These are phyloP conservation scores for Diaporthe amygdali DNA, from an alignment of 2,329 filamentous ascomycete genomes.

Conservation along the genomic window DNA sequence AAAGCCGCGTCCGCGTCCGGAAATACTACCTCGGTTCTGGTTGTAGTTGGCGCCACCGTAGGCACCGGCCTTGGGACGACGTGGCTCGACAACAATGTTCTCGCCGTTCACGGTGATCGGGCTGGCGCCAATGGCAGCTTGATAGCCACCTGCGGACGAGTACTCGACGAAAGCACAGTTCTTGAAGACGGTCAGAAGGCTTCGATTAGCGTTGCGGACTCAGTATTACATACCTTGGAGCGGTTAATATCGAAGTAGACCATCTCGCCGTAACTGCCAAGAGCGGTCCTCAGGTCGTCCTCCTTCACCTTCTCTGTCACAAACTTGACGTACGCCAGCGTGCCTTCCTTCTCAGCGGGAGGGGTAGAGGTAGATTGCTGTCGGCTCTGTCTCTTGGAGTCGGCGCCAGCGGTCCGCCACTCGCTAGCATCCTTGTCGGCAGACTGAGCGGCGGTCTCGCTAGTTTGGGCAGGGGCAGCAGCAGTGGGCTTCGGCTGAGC, in stretches of 20 bases:
- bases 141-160: constrained; percentile 78
- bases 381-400: constrained; percentile 84
- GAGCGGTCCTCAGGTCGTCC: constrained; percentile 70
- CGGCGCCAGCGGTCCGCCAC: constrained; percentile 88
- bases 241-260: constrained; percentile 80
- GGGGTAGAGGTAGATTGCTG: constrained; percentile 67
- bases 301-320: constrained; percentile 85
- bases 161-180: constrained; percentile 98
- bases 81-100: constrained; percentile 85
- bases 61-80: constrained; percentile 75
- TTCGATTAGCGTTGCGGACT: not conserved
- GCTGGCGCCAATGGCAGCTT: constrained; percentile 82
- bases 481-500: constrained; percentile 41
- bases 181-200: constrained; percentile 51
- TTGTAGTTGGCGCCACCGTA: constrained; percentile 74
- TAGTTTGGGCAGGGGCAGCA: constrained; percentile 41
- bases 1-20: constrained; percentile 70
- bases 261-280: constrained; percentile 75
- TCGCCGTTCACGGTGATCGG: constrained; percentile 85
- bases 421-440: constrained; percentile 65
- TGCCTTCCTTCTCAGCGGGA: constrained; percentile 73
- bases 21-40: constrained; percentile 63
- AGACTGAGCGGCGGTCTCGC: constrained; percentile 56
- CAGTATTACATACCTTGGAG: constrained; percentile 68
- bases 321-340: constrained; percentile 92